Evolutionary conservation across 2,329 filamentous ascomycete species (phyloP), one percentile per base, ranked within the genome.

Genomic region (Verticillium dahliae): DNA sequence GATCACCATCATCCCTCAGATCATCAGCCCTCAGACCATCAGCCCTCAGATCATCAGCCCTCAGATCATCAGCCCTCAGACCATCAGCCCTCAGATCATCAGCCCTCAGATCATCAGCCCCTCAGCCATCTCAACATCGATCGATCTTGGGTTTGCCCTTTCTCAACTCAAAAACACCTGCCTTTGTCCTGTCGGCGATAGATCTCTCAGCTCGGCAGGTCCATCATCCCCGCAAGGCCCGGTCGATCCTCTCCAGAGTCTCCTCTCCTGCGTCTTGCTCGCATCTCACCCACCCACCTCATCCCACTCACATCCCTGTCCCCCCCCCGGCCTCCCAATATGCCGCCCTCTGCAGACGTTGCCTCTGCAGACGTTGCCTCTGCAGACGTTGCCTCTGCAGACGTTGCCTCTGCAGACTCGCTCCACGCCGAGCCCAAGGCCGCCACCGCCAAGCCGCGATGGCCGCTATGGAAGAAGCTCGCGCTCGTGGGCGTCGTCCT

Each of bases 381-480:
- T 15, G 38, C 39, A 15, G 57, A 58, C 14, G 33, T n/a, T 14
- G 9, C 27, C 27, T 31, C 22, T 27, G 11, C 27, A 57, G 18
- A 58, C 50, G 57, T 41, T 39, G 57, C 35, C 37, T 18, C 27
- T 15, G 38, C 39, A 15, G 57, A 58, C 14, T 34, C 38, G n/a
- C n/a, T 52, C 35, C 35, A 9, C 15, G 56, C 34, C 27, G 57
- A 58, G 33, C 27, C 45, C 35, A 58, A 58, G 57, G 57, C 38
- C 22, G 38, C 57, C 13, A 41, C 27, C 39, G 27, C 57, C 57
- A 58, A 58, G 57, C 37, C 41, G 15, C 31, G 45, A 39, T 58
- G 57, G 57, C 57, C 60, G 39, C 60, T 31, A n/a, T 57, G 60
- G 56, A 72, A 72, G 65, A 74, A 73, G 63, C 61, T 72, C 13